These are phyloP conservation scores for Mucor ambiguus DNA, from an alignment of 371 early-diverging fungal species.

Conservation along the genomic window DNA sequence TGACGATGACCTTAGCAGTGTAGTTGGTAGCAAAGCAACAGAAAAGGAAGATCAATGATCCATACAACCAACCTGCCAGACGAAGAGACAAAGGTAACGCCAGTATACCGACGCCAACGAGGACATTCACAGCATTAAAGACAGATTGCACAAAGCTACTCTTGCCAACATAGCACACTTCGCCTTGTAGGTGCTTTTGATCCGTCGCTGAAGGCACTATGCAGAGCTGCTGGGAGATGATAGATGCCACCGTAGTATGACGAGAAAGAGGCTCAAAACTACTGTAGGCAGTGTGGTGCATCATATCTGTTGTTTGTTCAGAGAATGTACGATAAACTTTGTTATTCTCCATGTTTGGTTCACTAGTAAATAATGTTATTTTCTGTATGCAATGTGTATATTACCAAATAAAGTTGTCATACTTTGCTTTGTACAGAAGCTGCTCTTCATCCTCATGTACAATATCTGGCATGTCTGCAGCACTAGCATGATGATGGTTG, in stretches of 20 bases:
- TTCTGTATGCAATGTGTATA: not conserved
- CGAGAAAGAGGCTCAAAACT: constrained; percentile 25
- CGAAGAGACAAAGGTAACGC: constrained; percentile 39
- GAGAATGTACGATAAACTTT: constrained; percentile 16
- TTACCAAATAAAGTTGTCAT: not conserved
- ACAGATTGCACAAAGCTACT: constrained; percentile 47
- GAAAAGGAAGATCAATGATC: constrained; percentile 50
- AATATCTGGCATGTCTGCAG: not conserved
- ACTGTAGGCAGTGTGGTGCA: not conserved
- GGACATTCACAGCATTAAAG: constrained; percentile 63
- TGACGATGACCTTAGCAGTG: constrained; percentile 60
- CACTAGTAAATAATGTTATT: not conserved
- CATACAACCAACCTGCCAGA: constrained; percentile 55
- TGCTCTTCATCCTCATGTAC: constrained; percentile 15
- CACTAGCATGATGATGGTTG: not conserved
- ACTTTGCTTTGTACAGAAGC: constrained; percentile 1
- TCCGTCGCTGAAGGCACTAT: not conserved
- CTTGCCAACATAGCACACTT: not conserved
- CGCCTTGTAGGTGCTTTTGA: constrained; percentile 11
- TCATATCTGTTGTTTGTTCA: constrained; percentile 10
- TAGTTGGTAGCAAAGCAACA: constrained; percentile 53
- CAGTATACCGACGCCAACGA: constrained; percentile 64
- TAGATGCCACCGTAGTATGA: constrained; percentile 23
- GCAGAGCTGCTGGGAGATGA: constrained; percentile 17
- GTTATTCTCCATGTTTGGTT: not conserved